These are phyloP conservation scores for Porcisia deanei DNA, from an alignment of 208 protist species.

Conservation along the genomic window DNA sequence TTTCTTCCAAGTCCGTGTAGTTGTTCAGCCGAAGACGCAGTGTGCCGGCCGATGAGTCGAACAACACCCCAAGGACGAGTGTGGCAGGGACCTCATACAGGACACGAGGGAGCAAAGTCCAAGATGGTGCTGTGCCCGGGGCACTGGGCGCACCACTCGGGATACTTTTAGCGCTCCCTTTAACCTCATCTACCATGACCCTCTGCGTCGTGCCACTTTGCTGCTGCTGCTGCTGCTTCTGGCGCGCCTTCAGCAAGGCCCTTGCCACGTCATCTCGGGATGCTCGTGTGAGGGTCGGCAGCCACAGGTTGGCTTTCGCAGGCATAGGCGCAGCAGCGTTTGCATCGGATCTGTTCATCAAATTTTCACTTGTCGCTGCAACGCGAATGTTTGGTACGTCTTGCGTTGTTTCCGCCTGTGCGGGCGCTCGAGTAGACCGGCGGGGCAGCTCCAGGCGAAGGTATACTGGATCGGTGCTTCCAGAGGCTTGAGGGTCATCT, in stretches of 20 bases:
- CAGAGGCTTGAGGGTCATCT: not conserved
- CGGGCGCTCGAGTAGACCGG: not conserved
- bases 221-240: constrained; percentile 4
- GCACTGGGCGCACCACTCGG: not conserved
- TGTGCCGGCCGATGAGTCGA: constrained; percentile 4
- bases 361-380: not conserved
- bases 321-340: not conserved
- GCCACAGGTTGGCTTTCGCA: not conserved
- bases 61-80: constrained; percentile 22
- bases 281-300: constrained; percentile 2
- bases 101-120: not conserved
- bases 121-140: not conserved
- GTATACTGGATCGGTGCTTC: constrained; percentile 1
- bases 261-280: constrained; percentile 7
- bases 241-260: not conserved
- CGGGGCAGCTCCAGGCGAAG: constrained; percentile 27
- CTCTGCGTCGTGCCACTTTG: not conserved
- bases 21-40: constrained; percentile 34
- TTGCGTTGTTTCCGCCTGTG: not conserved
- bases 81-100: not conserved
- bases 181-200: no score
- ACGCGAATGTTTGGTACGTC: not conserved
- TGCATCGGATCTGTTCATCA: not conserved
- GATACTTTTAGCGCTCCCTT: no score
- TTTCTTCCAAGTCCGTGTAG: constrained; percentile 19